phyloP scores from a whole-genome alignment of 441 rosid species.

The Dalechampia spathulata region DNA sequence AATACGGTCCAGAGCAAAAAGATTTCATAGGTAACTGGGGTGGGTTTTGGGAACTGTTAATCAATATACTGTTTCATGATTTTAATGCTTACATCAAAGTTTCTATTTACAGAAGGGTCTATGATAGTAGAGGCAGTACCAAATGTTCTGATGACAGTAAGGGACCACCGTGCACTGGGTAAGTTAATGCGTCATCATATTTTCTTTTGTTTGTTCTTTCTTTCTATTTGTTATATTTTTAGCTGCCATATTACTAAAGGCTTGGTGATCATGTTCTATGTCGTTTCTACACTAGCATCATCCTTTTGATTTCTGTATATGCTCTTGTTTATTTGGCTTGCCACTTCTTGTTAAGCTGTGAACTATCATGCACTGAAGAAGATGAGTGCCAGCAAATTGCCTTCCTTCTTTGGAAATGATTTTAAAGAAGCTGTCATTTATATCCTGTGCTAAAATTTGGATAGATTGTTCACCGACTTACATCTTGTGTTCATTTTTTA shows the following conservation, averaged over 20 bases:
- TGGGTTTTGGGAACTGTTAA: slow-evolving; percentile 4
- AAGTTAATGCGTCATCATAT: slow-evolving; percentile 14
- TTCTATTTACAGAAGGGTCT: slow-evolving; percentile 64
- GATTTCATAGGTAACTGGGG: slow-evolving; percentile 53
- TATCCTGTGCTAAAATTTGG: background rate
- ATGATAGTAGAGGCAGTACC: slow-evolving; percentile 57
- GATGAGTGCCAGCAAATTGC: background rate
- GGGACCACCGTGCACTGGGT: slow-evolving; percentile 99
- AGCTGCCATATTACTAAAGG: background rate
- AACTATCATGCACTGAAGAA: background rate
- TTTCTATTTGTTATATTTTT: background rate
- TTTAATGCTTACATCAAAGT: slow-evolving; percentile 20
- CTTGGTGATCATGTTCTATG: background rate
- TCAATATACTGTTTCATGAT: background rate
- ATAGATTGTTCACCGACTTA: background rate
- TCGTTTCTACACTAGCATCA: too few relatives aligned
- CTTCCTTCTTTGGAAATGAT: background rate
- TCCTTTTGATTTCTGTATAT: background rate
- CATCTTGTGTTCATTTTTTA: background rate
- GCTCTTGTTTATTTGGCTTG: background rate
- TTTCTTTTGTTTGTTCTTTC: background rate
- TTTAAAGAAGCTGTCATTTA: background rate
- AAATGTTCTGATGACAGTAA: slow-evolving; percentile 65
- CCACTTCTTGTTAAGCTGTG: background rate
- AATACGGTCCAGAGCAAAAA: slow-evolving; percentile 57